Base-by-base conservation (phyloP, 495 filamentous ascomycete species). In the Trichoderma orchidacearum region DNA sequence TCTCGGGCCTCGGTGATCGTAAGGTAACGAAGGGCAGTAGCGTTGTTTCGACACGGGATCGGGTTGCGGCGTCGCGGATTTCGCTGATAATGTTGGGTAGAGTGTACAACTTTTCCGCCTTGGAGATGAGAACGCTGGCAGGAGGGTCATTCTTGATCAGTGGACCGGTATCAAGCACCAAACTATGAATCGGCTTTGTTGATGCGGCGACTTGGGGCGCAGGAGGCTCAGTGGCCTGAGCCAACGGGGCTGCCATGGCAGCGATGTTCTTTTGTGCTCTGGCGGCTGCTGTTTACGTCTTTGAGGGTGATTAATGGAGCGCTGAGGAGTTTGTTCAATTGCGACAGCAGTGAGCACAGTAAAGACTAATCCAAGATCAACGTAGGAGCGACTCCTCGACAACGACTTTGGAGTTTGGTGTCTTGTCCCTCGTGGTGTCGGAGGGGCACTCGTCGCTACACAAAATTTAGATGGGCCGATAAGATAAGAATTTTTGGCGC, bases 81-180 rank as follows among this genome's bases (percentile, higher is more conserved):
- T 99, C 93, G 29, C 78, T 78, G 23, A 99, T 75, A 25, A 99
- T 86, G 4, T 89, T 83, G 2, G 91, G 90, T 3, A 93, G 85
- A 11, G 90, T 96, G 64, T 90, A 80, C 27, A 98, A 72, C 58
- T 80, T 79, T 59, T 95, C 82, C 34, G 87, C 83, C 64, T 86
- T 82, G 38, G 76, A 73, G 48, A 95, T 73, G 23, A 97, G 75
- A 6, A 84, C 86, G 31, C 87, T 90, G 32, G 92, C 80, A 27
- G 84, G 70, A 45, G 90, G 88, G 60, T 88, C 84, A 72, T 95
- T 94, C 64, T 86, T 89, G 57, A 99, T 84, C 58, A 99, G 85
- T 1, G 92, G 90, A 51, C 90, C 90, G 27, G 93, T 81, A 69
- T 99, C 93, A 57, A 99, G 73, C 56, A 97, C 79, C 35, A 99